phyloP scores from a whole-genome alignment of 2,329 filamentous ascomycete genomes.

The Fragosphaeria purpurea region DNA sequence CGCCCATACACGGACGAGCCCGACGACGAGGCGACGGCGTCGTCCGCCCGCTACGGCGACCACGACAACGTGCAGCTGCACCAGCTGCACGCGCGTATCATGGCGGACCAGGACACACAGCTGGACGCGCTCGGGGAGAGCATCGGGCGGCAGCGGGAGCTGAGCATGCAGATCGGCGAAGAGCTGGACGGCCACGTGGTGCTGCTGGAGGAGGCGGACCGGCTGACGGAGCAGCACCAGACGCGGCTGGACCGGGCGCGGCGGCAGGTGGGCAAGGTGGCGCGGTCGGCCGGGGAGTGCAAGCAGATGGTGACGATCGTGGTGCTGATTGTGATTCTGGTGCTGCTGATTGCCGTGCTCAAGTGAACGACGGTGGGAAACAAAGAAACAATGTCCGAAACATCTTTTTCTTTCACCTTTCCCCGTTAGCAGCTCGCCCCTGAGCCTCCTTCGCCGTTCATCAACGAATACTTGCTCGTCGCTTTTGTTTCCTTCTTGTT shows the following conservation, averaged over 20 bases:
- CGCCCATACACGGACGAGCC: constrained; percentile 63
- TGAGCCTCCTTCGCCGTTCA: neutral
- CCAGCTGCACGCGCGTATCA: constrained; percentile 66
- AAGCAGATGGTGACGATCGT: constrained; percentile 79
- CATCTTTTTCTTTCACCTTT: no score
- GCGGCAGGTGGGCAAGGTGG: constrained; percentile 60
- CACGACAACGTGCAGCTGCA: constrained; percentile 81
- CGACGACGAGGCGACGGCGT: constrained; percentile 42
- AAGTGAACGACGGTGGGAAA: constrained; percentile 39
- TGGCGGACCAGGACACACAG: constrained; percentile 87
- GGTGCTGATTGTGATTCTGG: constrained; percentile 68
- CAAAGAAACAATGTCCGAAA: no score
- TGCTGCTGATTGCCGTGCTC: constrained; percentile 72
- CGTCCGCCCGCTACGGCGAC: constrained; percentile 13
- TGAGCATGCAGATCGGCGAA: constrained; percentile 92
- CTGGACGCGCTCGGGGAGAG: constrained; percentile 79
- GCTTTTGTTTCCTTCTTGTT: neutral
- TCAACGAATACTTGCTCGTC: neutral
- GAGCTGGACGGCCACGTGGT: constrained; percentile 86
- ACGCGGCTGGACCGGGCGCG: constrained; percentile 65
- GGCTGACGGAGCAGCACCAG: constrained; percentile 71
- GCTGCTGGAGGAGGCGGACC: constrained; percentile 83
- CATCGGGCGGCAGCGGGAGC: constrained; percentile 80
- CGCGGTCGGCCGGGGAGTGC: constrained; percentile 68
- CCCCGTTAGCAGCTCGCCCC: no score